Percentiles rank a stretch among this genome's conserved stretches.
These are phyloP conservation scores for Inonotus hispidus DNA, from an alignment of 1,284 basidiomycete species.

Conservation along the genomic window DNA sequence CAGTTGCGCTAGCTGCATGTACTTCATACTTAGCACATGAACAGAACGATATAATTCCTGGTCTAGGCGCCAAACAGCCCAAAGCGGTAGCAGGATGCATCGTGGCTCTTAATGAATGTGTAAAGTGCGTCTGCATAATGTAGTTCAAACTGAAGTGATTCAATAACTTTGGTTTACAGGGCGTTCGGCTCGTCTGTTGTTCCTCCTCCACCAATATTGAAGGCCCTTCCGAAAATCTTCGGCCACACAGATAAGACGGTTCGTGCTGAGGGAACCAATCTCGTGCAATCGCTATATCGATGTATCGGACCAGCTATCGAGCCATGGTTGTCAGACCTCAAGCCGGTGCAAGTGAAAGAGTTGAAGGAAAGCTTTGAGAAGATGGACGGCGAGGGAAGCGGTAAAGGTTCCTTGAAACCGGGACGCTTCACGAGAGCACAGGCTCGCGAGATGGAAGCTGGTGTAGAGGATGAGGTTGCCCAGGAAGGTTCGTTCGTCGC, in stretches of 20 bases:
- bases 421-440: conserved; percentile 76
- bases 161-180: conserved; percentile 35
- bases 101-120: conserved; percentile 74
- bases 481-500: conserved; percentile 26
- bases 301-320: conserved; percentile 88
- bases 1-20: neutral
- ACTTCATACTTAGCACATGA: conserved; percentile 28
- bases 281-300: conserved; percentile 79
- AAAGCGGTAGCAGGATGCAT: conserved; percentile 88
- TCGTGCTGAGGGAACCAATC: conserved; percentile 82
- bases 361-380: conserved; percentile 86
- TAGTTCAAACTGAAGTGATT: neutral
- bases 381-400: conserved; percentile 79
- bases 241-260: conserved; percentile 95
- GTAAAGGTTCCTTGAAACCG: conserved; percentile 76
- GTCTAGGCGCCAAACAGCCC: conserved; percentile 89
- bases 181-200: conserved; percentile 78
- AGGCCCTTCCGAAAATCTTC: conserved; percentile 89
- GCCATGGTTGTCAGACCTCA: conserved; percentile 86
- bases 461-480: conserved; percentile 34
- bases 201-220: conserved; percentile 77
- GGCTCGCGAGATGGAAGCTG: conserved; percentile 66
- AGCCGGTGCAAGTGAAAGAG: conserved; percentile 98
- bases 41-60: conserved; percentile 80
- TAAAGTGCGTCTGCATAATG: conserved; percentile 40